phyloP scores from a whole-genome alignment of 2,329 filamentous ascomycete species.

The Fusarium sp. region DNA sequence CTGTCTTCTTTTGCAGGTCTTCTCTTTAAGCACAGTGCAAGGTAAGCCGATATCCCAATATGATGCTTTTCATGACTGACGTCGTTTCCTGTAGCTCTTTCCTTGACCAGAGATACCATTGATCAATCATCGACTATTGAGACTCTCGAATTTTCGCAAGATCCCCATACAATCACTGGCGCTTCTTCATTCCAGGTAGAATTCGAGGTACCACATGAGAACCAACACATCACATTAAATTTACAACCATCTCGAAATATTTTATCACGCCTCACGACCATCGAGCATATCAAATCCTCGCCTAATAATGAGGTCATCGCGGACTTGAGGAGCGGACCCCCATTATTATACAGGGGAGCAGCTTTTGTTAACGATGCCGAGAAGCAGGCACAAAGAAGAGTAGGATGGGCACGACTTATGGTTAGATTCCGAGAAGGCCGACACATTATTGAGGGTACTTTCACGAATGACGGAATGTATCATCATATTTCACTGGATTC shows the following conservation, averaged over 20 bases:
- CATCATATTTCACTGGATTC: conserved; percentile 39
- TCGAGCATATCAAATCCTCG: conserved; percentile 21
- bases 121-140: conserved; percentile 22
- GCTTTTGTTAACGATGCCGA: background rate
- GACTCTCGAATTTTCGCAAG: conserved; percentile 17
- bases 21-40: background rate
- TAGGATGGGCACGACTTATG: conserved; percentile 38
- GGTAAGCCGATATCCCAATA: background rate
- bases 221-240: conserved; percentile 17
- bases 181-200: conserved; percentile 32
- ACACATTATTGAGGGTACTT: conserved; percentile 36
- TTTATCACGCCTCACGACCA: conserved; percentile 24
- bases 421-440: conserved; percentile 9
- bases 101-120: conserved; percentile 7
- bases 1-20: conserved; percentile 2
- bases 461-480: conserved; percentile 28
- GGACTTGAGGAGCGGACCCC: background rate
- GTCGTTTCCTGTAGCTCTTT: conserved; percentile 8
- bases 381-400: conserved; percentile 7
- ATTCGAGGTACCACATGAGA: conserved; percentile 22
- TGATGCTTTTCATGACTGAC: conserved; percentile 1
- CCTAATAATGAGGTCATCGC: background rate
- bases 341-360: conserved; percentile 31
- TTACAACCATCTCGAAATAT: conserved; percentile 31
- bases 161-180: conserved; percentile 5